A percentile compares a stretch with the other conserved stretches of the same genome.
Evolutionary conservation across 2,329 filamentous ascomycete genomes (phyloP).

Genomic region (Phyllosticta citriasiana): DNA sequence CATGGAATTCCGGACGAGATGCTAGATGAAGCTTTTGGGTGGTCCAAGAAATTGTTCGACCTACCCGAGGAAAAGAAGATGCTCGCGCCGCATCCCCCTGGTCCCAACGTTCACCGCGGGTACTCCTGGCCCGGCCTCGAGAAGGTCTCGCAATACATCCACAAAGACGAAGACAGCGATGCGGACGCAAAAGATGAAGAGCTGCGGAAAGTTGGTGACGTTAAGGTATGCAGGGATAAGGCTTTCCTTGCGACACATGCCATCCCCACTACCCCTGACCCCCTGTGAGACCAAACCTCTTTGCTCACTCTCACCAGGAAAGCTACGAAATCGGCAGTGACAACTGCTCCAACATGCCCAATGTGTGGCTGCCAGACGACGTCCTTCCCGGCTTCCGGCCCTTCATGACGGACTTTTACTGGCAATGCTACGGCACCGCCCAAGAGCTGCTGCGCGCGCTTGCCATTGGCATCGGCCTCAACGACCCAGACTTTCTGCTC

Average conservation of each 20-base stretch:
- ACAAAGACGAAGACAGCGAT: slow-evolving; percentile 29
- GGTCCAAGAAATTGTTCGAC: slow-evolving; percentile 36
- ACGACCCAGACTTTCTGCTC: slow-evolving; percentile 36
- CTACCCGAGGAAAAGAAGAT: slow-evolving; percentile 37
- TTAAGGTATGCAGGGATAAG: slow-evolving; percentile 32
- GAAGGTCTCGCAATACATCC: slow-evolving; percentile 35
- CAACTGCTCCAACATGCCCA: slow-evolving; percentile 31
- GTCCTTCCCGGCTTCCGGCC: slow-evolving; percentile 35
- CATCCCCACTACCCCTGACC: not conserved
- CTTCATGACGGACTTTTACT: slow-evolving; percentile 43
- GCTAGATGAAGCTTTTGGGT: slow-evolving; percentile 35
- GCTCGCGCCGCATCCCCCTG: slow-evolving; percentile 40
- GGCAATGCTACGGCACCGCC: slow-evolving; percentile 35
- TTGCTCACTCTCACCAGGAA: slow-evolving; percentile 12
- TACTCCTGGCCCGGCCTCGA: slow-evolving; percentile 47
- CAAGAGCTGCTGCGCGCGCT: slow-evolving; percentile 38
- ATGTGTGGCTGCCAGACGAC: slow-evolving; percentile 39
- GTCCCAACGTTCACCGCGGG: slow-evolving; percentile 42
- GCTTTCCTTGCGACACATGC: not conserved
- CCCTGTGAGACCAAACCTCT: not conserved
- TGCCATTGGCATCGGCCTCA: slow-evolving; percentile 38
- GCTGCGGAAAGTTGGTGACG: slow-evolving; percentile 39
- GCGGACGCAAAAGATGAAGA: slow-evolving; percentile 32
- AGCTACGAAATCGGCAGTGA: slow-evolving; percentile 39
- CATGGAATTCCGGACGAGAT: slow-evolving; percentile 33